A percentile compares a stretch with the other conserved stretches of the same genome.
phyloP scores from a whole-genome alignment of 352 stramenopile species.

The Stephanocyclus meneghinianus region DNA sequence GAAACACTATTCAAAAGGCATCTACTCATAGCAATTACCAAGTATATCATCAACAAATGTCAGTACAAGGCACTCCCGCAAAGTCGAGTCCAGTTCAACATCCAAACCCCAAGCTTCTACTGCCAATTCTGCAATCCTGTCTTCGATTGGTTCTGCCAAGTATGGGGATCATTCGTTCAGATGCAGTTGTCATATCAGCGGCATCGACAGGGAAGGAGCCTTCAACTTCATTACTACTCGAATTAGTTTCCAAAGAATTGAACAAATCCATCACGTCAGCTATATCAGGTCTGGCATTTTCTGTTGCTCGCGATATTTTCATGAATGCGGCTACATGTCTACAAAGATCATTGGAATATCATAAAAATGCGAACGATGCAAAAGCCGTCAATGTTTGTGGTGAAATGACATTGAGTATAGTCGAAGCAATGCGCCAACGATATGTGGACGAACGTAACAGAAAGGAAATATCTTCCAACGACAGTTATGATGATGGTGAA shows the following conservation, averaged over 20 bases:
- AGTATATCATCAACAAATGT: constrained; percentile 40
- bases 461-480: constrained; percentile 71
- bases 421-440: constrained; percentile 68
- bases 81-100: constrained; percentile 9
- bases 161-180: constrained; percentile 51
- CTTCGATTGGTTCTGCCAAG: constrained; percentile 61
- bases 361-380: constrained; percentile 47
- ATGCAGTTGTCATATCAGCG: constrained; percentile 61
- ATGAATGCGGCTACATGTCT: constrained; percentile 64
- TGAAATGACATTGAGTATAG: constrained; percentile 53
- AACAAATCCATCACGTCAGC: constrained; percentile 66
- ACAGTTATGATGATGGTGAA: constrained; percentile 67
- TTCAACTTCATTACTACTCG: constrained; percentile 57
- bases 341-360: constrained; percentile 42
- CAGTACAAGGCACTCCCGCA: constrained; percentile 2
- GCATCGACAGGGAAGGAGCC: constrained; percentile 31
- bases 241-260: constrained; percentile 66
- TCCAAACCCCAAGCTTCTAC: constrained; percentile 71
- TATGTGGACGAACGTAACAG: constrained; percentile 73
- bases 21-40: constrained; percentile 51
- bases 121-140: constrained; percentile 79
- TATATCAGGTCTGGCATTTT: constrained; percentile 78
- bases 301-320: constrained; percentile 73
- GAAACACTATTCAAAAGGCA: constrained; percentile 24
- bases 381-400: constrained; percentile 55